phyloP scores from a whole-genome alignment of 805 yeast species.

The Myxozyma melibiosi region DNA sequence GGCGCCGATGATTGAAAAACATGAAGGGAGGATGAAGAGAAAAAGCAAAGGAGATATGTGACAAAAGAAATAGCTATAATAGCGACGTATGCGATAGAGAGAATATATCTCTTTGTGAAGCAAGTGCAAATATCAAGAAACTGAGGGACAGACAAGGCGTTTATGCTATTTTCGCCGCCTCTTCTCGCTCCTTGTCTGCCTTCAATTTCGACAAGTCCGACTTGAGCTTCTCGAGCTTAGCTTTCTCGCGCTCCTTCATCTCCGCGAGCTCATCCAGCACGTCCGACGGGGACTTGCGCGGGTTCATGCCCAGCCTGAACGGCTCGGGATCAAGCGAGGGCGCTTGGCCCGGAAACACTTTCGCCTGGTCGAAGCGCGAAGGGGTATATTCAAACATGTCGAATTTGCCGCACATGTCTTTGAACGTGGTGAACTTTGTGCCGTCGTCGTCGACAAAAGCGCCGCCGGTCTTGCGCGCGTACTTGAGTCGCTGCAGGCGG shows the following conservation, averaged over 20 bases:
- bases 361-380: slow-evolving; percentile 14
- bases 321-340: slow-evolving; percentile 31
- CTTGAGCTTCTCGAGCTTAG: slow-evolving; percentile 3
- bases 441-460: slow-evolving; percentile 29
- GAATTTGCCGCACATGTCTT: slow-evolving; percentile 29
- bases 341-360: slow-evolving; percentile 8
- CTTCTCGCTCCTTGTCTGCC: slow-evolving; percentile 6
- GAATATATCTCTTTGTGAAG: no score
- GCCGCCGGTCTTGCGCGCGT: slow-evolving; percentile 26
- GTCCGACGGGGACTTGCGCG: slow-evolving; percentile 21
- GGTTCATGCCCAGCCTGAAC: slow-evolving; percentile 28
- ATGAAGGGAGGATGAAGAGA: no score
- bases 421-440: slow-evolving; percentile 18
- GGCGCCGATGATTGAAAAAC: background rate
- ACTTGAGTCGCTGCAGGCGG: slow-evolving; percentile 22
- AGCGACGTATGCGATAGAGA: background rate
- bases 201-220: background rate
- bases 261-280: slow-evolving; percentile 4
- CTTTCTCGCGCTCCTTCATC: slow-evolving; percentile 6
- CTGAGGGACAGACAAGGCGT: no score
- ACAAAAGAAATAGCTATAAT: no score
- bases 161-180: background rate
- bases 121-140: no score
- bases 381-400: slow-evolving; percentile 28
- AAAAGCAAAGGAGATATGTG: no score